A percentile compares a stretch with the other conserved stretches of the same genome.
These are phyloP conservation scores for Botryotinia narcissicola DNA, from an alignment of 2,329 filamentous ascomycete genomes.

Conservation along the genomic window DNA sequence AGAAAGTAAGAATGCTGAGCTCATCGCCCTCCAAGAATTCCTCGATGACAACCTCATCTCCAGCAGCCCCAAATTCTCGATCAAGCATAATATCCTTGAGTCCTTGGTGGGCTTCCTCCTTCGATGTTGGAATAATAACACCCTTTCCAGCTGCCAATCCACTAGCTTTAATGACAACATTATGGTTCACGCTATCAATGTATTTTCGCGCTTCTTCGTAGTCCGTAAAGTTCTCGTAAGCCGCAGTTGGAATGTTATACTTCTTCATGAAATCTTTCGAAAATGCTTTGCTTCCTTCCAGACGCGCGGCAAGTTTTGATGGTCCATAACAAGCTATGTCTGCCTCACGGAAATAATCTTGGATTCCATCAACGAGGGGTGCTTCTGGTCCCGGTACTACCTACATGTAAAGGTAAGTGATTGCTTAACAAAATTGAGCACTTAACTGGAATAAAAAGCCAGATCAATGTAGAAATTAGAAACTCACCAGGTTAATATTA, in stretches of 20 bases:
- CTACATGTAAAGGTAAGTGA: neutral
- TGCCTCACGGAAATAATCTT: conserved; percentile 67
- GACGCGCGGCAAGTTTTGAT: conserved; percentile 74
- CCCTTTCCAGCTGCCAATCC: conserved; percentile 94
- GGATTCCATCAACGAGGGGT: conserved; percentile 88
- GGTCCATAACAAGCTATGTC: conserved; percentile 65
- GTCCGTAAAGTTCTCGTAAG: conserved; percentile 83
- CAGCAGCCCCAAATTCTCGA: conserved; percentile 80
- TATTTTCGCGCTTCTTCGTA: conserved; percentile 72
- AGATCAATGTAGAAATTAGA: neutral
- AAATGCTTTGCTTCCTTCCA: conserved; percentile 97
- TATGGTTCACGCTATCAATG: conserved; percentile 66
- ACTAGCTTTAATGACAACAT: conserved; percentile 89
- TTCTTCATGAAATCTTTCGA: conserved; percentile 97
- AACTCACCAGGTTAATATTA: conserved; percentile 60
- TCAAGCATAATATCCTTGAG: conserved; percentile 89
- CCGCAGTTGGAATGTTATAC: conserved; percentile 84
- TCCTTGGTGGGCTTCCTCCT: conserved; percentile 77
- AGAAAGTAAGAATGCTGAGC: conserved; percentile 86
- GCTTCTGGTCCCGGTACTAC: conserved; percentile 90
- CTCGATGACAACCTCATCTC: conserved; percentile 91
- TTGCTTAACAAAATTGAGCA: neutral
- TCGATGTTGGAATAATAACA: conserved; percentile 68
- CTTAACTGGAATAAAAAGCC: neutral
- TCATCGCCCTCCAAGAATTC: conserved; percentile 91